Evolutionary conservation across 306 rosid species (phyloP), one percentile per base, ranked within the genome.

Genomic region (Pterocarpus macrocarpus): DNA sequence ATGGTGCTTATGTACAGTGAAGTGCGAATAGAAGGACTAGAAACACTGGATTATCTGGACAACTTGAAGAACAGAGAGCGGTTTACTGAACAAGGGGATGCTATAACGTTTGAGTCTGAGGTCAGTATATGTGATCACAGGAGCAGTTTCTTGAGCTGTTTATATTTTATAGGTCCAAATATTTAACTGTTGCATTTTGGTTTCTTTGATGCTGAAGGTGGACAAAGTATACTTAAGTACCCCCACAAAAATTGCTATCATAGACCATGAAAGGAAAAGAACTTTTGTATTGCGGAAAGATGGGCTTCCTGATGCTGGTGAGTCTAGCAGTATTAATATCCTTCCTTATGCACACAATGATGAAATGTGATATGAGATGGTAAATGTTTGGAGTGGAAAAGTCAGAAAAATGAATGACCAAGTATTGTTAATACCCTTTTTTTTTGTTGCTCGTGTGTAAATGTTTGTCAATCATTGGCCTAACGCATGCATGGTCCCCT

Each of bases 281-380:
- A 94, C 95, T 55, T 90, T 85, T 65, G 98, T 72, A 12, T 33
- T 91, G 53, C 85, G 89, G 13, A 91, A 91, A 82, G 97, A 94
- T 36, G 95, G 98, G 66, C 97, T 91, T 84, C 92, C 91, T 45
- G 94, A 93, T 84, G 94, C 98, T 64, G 91, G 97, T 93, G 82
- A 88, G 94, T 80, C 59, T 49, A 36, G 17, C 36, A 68, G 15
- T n/a, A 15, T 45, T 52, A 34, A 75, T 39, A 62, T 36, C 50
- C 30, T 50, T 53, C 47, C 41, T 68, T 41, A 16, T 41, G 67
- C 39, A 17, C 73, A 77, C 34, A 16, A 5, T 80, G 55, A 56
- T 56, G 28, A 66, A 45, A 50, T 73, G 34, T 47, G 77, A 66
- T 66, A 38, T 5, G 13, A 17, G 61, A 53, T 41, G 79, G 59